phyloP scores from a whole-genome alignment of 2,329 filamentous ascomycete genomes.

The Xenosphaeropsis pyriputrescens region DNA sequence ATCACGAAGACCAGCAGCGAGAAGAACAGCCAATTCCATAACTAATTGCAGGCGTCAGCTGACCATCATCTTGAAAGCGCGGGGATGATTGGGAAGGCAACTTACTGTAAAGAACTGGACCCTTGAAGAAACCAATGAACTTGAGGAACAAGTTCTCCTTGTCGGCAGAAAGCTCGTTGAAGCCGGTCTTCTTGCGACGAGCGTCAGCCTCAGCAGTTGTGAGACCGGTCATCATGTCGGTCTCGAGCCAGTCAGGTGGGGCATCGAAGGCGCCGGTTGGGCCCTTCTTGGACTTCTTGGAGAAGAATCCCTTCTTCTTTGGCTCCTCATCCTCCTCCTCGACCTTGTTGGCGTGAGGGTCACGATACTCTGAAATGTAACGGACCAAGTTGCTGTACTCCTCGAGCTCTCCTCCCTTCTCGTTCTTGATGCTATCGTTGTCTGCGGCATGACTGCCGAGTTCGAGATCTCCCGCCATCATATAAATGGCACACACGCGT shows the following conservation, averaged over 20 bases:
- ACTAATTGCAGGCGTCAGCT: constrained; percentile 26
- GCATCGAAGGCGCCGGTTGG: constrained; percentile 21
- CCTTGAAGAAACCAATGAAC: constrained; percentile 63
- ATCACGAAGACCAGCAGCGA: constrained; percentile 60
- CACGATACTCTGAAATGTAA: constrained; percentile 53
- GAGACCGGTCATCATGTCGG: constrained; percentile 49
- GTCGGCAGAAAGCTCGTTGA: constrained; percentile 58
- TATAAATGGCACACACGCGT: background rate
- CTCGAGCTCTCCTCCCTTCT: constrained; percentile 23
- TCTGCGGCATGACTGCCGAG: constrained; percentile 1
- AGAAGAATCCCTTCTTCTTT: constrained; percentile 40
- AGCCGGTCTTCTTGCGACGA: constrained; percentile 52
- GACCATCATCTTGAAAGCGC: constrained; percentile 3
- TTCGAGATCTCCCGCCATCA: constrained; percentile 2
- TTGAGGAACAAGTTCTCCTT: constrained; percentile 64
- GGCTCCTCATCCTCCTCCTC: constrained; percentile 24
- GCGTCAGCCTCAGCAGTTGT: constrained; percentile 40
- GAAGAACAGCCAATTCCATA: constrained; percentile 63
- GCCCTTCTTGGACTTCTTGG: constrained; percentile 34
- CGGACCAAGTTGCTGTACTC: constrained; percentile 52
- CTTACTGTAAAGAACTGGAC: constrained; percentile 65
- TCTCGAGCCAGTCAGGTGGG: constrained; percentile 55
- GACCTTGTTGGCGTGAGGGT: constrained; percentile 27
- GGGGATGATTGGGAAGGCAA: constrained; percentile 6
- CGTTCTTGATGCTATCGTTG: constrained; percentile 3